A percentile compares a stretch with the other conserved stretches of the same genome.
Conservation (phyloP, 257 asterid species). For the Jasminum sambac region DNA sequence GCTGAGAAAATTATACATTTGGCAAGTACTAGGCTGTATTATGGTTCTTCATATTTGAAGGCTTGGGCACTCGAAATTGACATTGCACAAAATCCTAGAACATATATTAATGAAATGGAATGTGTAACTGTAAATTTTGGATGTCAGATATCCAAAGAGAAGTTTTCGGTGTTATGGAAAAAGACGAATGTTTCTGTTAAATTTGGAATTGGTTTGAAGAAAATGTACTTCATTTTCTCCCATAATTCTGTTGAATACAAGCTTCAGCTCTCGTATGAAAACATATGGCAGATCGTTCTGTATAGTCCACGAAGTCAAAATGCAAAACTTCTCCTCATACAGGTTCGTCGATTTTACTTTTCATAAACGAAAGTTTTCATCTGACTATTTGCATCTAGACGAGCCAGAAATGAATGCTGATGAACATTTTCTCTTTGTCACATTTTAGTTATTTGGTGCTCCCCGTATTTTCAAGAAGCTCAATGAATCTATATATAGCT, state of each 20-base stretch:
- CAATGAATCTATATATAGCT: conserved; percentile 35
- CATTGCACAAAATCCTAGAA: conserved; percentile 34
- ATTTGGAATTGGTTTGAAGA: conserved; percentile 63
- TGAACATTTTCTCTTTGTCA: neutral
- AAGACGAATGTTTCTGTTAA: conserved; percentile 36
- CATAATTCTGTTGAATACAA: conserved; percentile 38
- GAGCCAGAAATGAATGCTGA: neutral
- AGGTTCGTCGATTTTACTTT: conserved; percentile 46
- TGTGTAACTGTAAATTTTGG: conserved; percentile 53
- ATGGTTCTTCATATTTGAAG: conserved; percentile 51
- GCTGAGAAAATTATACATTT: conserved; percentile 37
- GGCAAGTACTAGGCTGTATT: conserved; percentile 42
- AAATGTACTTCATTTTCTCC: conserved; percentile 42
- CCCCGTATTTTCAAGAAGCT: conserved; percentile 72
- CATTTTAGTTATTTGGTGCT: conserved; percentile 65
- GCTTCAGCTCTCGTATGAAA: conserved; percentile 75
- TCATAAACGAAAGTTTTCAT: neutral
- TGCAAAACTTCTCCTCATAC: conserved; percentile 54
- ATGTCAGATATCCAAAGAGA: conserved; percentile 52
- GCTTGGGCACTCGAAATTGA: conserved; percentile 45
- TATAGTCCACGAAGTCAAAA: conserved; percentile 32
- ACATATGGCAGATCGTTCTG: conserved; percentile 69
- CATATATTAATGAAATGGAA: conserved; percentile 39
- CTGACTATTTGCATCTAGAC: neutral
- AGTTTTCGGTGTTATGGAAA: conserved; percentile 56